phyloP scores from a whole-genome alignment of 1,139 yeast species.

The Taphrina flavorubra region DNA sequence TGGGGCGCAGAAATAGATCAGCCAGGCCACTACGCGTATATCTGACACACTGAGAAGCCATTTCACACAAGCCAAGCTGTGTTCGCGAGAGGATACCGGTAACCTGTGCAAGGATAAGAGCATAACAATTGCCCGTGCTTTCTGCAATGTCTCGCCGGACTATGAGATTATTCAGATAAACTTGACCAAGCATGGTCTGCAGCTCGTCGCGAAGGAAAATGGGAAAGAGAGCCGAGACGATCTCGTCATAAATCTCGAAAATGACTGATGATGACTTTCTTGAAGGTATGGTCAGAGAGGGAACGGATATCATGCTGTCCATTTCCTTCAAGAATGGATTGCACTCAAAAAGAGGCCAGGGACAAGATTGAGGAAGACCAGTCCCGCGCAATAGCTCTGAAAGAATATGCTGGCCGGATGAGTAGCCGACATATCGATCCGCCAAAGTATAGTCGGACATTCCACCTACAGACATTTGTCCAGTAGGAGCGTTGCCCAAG shows the following conservation, averaged over 20 bases:
- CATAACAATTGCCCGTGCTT: slow-evolving; percentile 25
- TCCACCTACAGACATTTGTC: neutral
- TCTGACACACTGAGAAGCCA: slow-evolving; percentile 7
- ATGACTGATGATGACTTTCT: slow-evolving; percentile 14
- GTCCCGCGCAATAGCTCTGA: slow-evolving; percentile 2
- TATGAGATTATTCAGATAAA: slow-evolving; percentile 23
- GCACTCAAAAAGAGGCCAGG: slow-evolving; percentile 31
- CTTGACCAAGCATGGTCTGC: slow-evolving; percentile 21
- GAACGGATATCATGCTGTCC: slow-evolving; percentile 1
- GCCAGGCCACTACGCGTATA: slow-evolving; percentile 26
- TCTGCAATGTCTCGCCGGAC: slow-evolving; percentile 26
- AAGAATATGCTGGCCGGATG: slow-evolving; percentile 22
- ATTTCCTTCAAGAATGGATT: slow-evolving; percentile 15
- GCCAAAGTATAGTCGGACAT: neutral
- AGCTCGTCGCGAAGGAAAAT: slow-evolving; percentile 14
- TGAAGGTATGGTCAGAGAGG: slow-evolving; percentile 29
- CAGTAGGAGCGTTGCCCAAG: neutral
- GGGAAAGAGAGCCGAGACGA: slow-evolving; percentile 23
- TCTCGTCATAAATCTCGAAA: slow-evolving; percentile 22
- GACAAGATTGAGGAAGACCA: slow-evolving; percentile 15
- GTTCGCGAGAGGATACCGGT: slow-evolving; percentile 19
- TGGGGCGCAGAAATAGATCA: slow-evolving; percentile 15
- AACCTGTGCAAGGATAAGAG: slow-evolving; percentile 18
- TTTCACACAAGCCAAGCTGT: slow-evolving; percentile 5
- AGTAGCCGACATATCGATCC: slow-evolving; percentile 17